These are phyloP conservation scores for Fraxinus platypoda DNA, from an alignment of 305 asterid genomes.

Conservation along the genomic window DNA sequence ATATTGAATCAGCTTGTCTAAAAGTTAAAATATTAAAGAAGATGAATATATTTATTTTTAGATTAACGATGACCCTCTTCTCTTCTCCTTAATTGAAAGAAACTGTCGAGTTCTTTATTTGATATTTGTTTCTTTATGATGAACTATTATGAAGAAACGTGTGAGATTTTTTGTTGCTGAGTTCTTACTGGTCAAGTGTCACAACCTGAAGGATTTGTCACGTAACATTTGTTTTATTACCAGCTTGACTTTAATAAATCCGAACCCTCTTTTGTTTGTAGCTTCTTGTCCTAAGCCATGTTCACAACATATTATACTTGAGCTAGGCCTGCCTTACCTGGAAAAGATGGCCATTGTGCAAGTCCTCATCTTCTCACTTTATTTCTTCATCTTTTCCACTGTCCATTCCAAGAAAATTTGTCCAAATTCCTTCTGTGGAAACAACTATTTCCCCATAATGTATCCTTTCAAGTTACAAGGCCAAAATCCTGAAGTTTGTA, in stretches of 20 bases:
- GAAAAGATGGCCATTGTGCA: constrained; percentile 7
- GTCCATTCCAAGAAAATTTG: constrained; percentile 29
- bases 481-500: constrained; percentile 19
- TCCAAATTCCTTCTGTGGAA: constrained; percentile 27
- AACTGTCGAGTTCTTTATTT: not conserved
- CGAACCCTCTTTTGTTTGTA: constrained; percentile 29
- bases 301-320: not conserved
- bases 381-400: constrained; percentile 25
- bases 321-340: constrained; percentile 9
- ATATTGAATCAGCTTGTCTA: not conserved
- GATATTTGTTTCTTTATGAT: not conserved
- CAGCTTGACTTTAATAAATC: not conserved
- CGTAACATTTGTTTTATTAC: not conserved
- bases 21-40: not conserved
- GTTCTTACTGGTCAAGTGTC: not conserved
- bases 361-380: constrained; percentile 7
- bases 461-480: constrained; percentile 45
- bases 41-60: not conserved
- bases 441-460: constrained; percentile 11
- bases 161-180: not conserved
- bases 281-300: constrained; percentile 14
- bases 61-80: not conserved
- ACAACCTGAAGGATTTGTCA: constrained; percentile 10
- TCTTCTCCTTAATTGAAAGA: not conserved
- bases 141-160: not conserved